Evolutionary conservation across 805 yeast genomes (phyloP), one percentile per base, ranked within the genome.

Genomic region (Yarrowia hollandica): DNA sequence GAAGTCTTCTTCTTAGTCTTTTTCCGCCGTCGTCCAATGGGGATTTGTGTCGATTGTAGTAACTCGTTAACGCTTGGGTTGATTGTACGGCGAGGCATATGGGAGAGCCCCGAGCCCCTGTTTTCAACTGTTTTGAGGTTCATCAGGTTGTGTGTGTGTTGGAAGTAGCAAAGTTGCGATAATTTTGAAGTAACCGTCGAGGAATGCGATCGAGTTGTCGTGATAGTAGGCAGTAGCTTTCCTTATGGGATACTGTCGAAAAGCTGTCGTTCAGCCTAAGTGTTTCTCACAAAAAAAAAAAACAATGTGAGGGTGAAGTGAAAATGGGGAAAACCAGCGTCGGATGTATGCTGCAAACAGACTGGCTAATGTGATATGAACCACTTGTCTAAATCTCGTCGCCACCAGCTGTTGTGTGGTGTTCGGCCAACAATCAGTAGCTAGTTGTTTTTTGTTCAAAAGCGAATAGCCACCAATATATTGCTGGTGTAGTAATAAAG

Each of bases 401-500:
- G 37, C 54, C 54, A 44, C 54, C 54, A n/a, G 37, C 16, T 3
- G 25, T 21, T 28, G 23, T 19, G 34, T 18, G 37, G 26, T n/a
- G 18, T 4, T 21, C 3, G 35, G 37, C 26, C 54, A 31, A 10
- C 26, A 19, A 11, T 30, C 52, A 11, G n/a, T n/a, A 44, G 37
- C 26, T n/a, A 44, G 35, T 10, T 19, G 7, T 19, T 41, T 26
- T 41, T 9, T 25, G 33, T 4, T 14, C 26, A 33, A 44, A 44
- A 44, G 54, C 54, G 54, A 44, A 44, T 44, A 44, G 54, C 37
- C 35, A 44, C 54, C 54, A 30, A 44, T 44, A 44, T 44, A 44
- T 44, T 44, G 54, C 18, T 26, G 54, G 54, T 44, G 54, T 44
- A 30, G 54, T 44, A 21, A 44, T 44, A 19, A 44, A 11, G 26